Evolutionary conservation across 208 protist species (phyloP).

Genomic region (Acanthamoeba polyphaga): DNA sequence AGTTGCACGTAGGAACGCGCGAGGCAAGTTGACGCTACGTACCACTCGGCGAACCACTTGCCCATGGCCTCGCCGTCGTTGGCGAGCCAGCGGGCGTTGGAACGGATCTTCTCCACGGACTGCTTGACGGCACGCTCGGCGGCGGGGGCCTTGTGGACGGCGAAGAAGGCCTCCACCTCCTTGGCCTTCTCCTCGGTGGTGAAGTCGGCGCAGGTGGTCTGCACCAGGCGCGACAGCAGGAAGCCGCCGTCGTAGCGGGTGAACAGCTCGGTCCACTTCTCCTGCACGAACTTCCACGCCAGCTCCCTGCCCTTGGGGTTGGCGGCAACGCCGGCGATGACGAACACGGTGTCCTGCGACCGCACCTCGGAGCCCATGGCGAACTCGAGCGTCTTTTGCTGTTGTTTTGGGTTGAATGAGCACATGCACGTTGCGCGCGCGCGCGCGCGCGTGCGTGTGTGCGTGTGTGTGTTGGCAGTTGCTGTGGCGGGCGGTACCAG

Average conservation of each 20-base stretch:
- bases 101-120: constrained; percentile 49
- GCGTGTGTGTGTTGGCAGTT: neutral
- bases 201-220: constrained; percentile 24
- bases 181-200: constrained; percentile 63
- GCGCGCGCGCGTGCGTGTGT: too few species aligned
- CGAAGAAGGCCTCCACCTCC: constrained; percentile 72
- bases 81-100: constrained; percentile 63
- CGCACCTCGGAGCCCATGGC: constrained; percentile 78
- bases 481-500: constrained; percentile 5
- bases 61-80: constrained; percentile 3
- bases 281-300: constrained; percentile 79
- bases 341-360: constrained; percentile 79
- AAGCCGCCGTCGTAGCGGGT: constrained; percentile 44
- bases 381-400: constrained; percentile 78
- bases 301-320: constrained; percentile 52
- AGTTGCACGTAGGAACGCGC: too few species aligned
- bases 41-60: constrained; percentile 33
- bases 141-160: neutral
- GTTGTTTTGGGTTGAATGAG: neutral
- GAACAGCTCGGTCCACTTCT: constrained; percentile 73
- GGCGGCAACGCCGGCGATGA: constrained; percentile 57
- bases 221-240: constrained; percentile 40
- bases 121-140: constrained; percentile 70
- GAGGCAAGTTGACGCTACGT: too few species aligned
- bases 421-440: too few species aligned